Evolutionary conservation across 1,284 basidiomycete genomes (phyloP), one percentile per base, ranked within the genome.

Genomic region (Ustilago hordei): DNA sequence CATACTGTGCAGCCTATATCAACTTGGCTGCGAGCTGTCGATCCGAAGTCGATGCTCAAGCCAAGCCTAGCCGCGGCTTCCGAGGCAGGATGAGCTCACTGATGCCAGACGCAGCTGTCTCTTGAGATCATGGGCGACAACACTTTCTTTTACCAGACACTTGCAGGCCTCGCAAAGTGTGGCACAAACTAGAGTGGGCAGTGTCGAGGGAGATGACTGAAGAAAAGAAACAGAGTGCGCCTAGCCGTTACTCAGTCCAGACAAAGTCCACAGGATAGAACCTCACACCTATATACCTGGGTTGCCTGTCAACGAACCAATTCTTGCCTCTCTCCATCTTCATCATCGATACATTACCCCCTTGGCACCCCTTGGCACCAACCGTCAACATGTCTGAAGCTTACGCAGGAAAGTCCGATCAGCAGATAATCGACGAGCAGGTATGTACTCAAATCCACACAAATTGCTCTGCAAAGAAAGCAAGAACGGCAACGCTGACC

Each of bases 391-490:
- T 81, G 79, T 82, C 81, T 23, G 79, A 80, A 63, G 81, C 74
- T 0, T 82, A 79, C 68, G 72, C 70, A 43, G 79, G 75, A 60
- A 82, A 78, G 73, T 69, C 70, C 13, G 70, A 82, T 64, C 61
- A 78, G 72, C 70, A 82, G 66, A 82, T 82, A 72, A 82, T 81
- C 60, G 63, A 72, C 66, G 75, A 82, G 64, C 68, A 73, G 71
- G 75, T 74, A 63, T 11, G 69, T 69, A 6, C 23, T 38, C 23
- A n/a, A 9, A 5, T 31, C 32, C 11, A 32, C 34, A n/a, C 19
- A 41, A 23, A 41, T 39, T 12, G 15, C 41, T 23, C 31, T 41
- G 3, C 43, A 45, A 8, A 19, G 8, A 8, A 19, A 8, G 15
- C 6, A 7, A 19, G 19, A 19, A 6, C 7, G 4, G n/a, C 38